Base-by-base conservation (phyloP, 2,329 filamentous ascomycete species). In the Fusarium praegraminearum region DNA sequence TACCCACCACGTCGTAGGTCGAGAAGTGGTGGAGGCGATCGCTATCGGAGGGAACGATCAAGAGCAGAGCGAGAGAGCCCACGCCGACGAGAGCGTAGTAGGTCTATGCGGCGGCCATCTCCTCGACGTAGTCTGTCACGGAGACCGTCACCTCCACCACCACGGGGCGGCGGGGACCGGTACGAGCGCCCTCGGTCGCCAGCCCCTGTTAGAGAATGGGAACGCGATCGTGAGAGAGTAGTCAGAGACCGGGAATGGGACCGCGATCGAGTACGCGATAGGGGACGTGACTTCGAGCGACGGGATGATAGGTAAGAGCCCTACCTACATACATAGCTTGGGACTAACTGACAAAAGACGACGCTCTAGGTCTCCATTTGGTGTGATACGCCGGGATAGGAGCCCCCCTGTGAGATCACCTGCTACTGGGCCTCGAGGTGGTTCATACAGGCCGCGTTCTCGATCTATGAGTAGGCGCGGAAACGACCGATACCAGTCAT, bases 341-440 rank as follows among this genome's bases (percentile, higher is more conserved):
- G 64, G 24, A 35, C 68, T 76, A 57, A 77, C 64, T 66, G 46
- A 64, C 35, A 67, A 68, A 57, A 86, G 85, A 76, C 82, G 85
- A 66, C 81, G 86, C 71, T 89, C 87, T 26, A 82, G 87, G 49
- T 88, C 86, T 35, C 86, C 86, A 2, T 83, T 81, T 61, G 80
- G 81, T 40, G 44, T 62, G 36, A 55, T 58, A 22, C 82, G 79
- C 30, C 81, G 78, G 26, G 78, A 78, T 10, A 76, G 78, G 67
- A 77, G 63, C n/a, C 78, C 78, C 20, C 71, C 69, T 7, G 69
- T 71, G 24, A 75, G 74, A 52, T 76, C 74, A 3, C 74, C 78
- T 22, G 73, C 75, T 10, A 53, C 72, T 28, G 76, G 67, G 15
- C 62, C 79, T 36, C 75, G 79, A 12, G 80, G 83, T 40, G 82